Conservation (phyloP, 306 rosid species). For the Betula pendula region DNA sequence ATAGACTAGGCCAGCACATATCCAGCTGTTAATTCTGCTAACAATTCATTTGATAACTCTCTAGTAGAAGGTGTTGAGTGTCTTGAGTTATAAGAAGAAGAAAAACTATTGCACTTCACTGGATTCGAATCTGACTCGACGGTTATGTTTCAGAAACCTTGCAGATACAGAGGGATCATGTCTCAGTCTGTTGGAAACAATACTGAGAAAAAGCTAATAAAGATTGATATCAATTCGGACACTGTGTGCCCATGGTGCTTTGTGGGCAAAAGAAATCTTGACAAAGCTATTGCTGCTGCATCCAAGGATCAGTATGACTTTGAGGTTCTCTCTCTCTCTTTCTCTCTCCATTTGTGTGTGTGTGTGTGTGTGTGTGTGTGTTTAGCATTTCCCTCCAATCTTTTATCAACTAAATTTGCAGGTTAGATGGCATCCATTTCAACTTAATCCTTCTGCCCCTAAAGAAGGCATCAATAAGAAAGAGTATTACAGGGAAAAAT, state of each 20-base stretch:
- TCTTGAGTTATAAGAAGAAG: slow-evolving; percentile 8
- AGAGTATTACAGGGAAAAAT: slow-evolving; percentile 56
- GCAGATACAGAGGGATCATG: slow-evolving; percentile 54
- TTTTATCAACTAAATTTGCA: slow-evolving; percentile 29
- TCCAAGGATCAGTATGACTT: slow-evolving; percentile 66
- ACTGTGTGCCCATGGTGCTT: slow-evolving; percentile 94
- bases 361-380: background rate
- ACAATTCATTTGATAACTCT: background rate
- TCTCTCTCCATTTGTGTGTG: background rate
- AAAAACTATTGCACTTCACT: background rate
- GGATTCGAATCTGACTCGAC: slow-evolving; percentile 17
- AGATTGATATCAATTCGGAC: slow-evolving; percentile 71
- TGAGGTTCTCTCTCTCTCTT: slow-evolving; percentile 47
- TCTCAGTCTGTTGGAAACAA: slow-evolving; percentile 37
- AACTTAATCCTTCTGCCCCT: slow-evolving; percentile 73
- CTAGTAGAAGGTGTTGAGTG: background rate
- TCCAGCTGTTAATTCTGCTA: too few species aligned
- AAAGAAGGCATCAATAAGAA: slow-evolving; percentile 76
- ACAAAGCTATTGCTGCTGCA: slow-evolving; percentile 67
- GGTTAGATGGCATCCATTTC: slow-evolving; percentile 90
- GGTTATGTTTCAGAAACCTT: slow-evolving; percentile 30
- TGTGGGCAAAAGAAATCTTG: slow-evolving; percentile 82
- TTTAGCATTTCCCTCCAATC: slow-evolving; percentile 2
- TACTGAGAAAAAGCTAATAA: slow-evolving; percentile 54
- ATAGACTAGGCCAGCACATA: too few species aligned